Evolutionary conservation across 306 rosid genomes (phyloP).

Genomic region (Medicago truncatula): DNA sequence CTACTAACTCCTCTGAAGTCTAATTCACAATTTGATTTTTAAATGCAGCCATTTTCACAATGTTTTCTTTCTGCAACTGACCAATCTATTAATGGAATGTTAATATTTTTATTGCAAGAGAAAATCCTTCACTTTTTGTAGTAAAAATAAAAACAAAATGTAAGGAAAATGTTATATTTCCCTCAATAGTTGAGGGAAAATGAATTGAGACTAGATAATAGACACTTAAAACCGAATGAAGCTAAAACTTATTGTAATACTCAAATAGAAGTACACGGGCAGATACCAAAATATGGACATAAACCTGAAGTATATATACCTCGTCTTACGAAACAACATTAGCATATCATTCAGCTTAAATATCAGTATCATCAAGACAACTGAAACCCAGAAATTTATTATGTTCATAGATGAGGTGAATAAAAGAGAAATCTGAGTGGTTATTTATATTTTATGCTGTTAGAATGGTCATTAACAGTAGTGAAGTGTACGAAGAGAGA

Average conservation of each 20-base stretch:
- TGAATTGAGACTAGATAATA: constrained; percentile 12
- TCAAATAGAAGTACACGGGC: background rate
- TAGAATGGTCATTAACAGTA: constrained; percentile 17
- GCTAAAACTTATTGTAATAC: background rate
- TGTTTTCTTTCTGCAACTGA: constrained; percentile 8
- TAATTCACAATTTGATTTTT: constrained; percentile 20
- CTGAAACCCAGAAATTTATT: too few relatives aligned
- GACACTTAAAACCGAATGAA: constrained; percentile 24
- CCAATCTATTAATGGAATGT: background rate
- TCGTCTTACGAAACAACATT: constrained; percentile 15
- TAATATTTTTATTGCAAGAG: constrained; percentile 20
- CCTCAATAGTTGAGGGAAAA: constrained; percentile 16
- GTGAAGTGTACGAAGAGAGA: constrained; percentile 23
- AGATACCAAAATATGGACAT: constrained; percentile 26
- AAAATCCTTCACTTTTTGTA: background rate
- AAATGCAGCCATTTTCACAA: constrained; percentile 27
- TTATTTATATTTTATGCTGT: constrained; percentile 5
- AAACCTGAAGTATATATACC: background rate
- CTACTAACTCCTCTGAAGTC: background rate
- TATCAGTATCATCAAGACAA: background rate
- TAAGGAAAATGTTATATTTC: constrained; percentile 8
- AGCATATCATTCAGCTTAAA: background rate
- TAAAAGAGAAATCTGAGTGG: background rate
- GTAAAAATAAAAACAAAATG: constrained; percentile 14
- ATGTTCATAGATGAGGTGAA: background rate